phyloP scores from a whole-genome alignment of 768 basidiomycete species.

The Paxillus rubicundulus region DNA sequence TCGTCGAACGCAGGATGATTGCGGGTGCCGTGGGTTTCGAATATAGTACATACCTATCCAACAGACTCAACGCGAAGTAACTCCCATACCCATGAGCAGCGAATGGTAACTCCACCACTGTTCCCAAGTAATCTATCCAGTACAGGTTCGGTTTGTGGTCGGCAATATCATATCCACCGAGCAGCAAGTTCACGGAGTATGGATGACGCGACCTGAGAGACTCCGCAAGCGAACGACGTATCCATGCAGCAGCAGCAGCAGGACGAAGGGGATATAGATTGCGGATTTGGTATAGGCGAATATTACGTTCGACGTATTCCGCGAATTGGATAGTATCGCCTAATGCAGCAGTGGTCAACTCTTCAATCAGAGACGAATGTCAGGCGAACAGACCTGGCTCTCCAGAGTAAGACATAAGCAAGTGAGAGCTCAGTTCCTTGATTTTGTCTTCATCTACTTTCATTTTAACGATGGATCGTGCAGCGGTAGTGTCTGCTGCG shows the following conservation, averaged over 20 bases:
- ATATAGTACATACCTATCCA: conserved; percentile 68
- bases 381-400: conserved; percentile 66
- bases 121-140: conserved; percentile 97
- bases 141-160: conserved; percentile 73
- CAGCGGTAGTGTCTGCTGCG: conserved; percentile 86
- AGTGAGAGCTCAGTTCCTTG: conserved; percentile 83
- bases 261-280: conserved; percentile 89
- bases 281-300: conserved; percentile 94
- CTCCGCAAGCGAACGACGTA: conserved; percentile 84
- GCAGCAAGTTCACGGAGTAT: conserved; percentile 87
- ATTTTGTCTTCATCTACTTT: conserved; percentile 97
- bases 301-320: conserved; percentile 93
- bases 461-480: conserved; percentile 96
- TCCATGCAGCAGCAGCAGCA: conserved; percentile 91
- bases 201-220: conserved; percentile 85
- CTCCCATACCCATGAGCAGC: conserved; percentile 94
- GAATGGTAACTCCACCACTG: conserved; percentile 84
- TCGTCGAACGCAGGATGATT: neutral
- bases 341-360: conserved; percentile 23
- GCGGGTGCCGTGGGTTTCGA: neutral
- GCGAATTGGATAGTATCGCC: conserved; percentile 97
- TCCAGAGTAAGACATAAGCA: conserved; percentile 93
- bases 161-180: conserved; percentile 89
- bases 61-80: conserved; percentile 88
- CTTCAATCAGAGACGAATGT: neutral